A percentile compares a stretch with the other conserved stretches of the same genome.
These are phyloP conservation scores for Thelonectria rubi DNA, from an alignment of 2,329 filamentous ascomycete genomes.

Conservation along the genomic window DNA sequence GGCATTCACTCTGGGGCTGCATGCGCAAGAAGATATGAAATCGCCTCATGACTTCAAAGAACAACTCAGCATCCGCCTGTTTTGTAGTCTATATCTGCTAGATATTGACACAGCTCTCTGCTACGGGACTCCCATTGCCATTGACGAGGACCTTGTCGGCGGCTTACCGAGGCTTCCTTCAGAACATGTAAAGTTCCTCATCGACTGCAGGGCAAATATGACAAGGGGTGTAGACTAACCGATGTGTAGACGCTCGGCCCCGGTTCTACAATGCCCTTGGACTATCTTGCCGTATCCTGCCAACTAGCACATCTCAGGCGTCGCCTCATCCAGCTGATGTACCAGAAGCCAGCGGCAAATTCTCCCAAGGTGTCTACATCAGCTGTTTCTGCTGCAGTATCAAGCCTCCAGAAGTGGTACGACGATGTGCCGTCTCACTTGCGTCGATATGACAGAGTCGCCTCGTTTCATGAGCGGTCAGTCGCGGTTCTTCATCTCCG, in stretches of 20 bases:
- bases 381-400: constrained; percentile 7
- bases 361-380: constrained; percentile 5
- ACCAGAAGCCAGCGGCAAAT: constrained; percentile 5
- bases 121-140: constrained; percentile 18
- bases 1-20: constrained; percentile 19
- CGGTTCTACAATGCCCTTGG: constrained; percentile 13
- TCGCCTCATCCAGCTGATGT: constrained; percentile 8
- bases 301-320: constrained; percentile 4
- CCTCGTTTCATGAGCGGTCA: constrained; percentile 18
- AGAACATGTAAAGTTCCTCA: constrained; percentile 9
- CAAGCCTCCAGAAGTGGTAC: constrained; percentile 6
- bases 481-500: constrained; percentile 20
- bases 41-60: constrained; percentile 18
- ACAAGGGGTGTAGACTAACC: not conserved
- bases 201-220: rapidly evolving
- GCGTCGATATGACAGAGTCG: constrained; percentile 1
- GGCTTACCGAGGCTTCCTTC: constrained; percentile 6
- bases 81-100: constrained; percentile 16
- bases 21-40: constrained; percentile 9
- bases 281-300: constrained; percentile 15
- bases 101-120: constrained; percentile 19
- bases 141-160: constrained; percentile 1
- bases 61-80: constrained; percentile 17
- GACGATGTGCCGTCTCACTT: constrained; percentile 13
- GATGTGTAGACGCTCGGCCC: constrained; percentile 13